phyloP scores from a whole-genome alignment of 1,139 yeast genomes.

The Candida smagusa region DNA sequence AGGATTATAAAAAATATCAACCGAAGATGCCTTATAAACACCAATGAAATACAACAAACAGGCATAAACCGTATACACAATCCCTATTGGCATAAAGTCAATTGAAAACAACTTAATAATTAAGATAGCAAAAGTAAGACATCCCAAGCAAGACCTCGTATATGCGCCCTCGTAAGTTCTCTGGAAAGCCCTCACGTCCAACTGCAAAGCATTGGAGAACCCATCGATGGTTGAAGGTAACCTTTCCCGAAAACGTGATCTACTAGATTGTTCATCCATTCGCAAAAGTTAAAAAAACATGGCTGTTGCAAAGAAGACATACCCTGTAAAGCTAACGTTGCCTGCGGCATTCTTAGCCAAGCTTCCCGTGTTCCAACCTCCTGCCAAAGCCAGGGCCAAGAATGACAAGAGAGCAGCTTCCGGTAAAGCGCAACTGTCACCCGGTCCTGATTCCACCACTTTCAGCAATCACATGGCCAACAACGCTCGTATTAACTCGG shows the following conservation, averaged over 20 bases:
- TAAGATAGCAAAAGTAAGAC: slow-evolving; percentile 43
- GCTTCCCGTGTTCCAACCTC: slow-evolving; percentile 36
- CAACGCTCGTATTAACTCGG: slow-evolving; percentile 36
- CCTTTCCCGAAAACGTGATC: slow-evolving; percentile 10
- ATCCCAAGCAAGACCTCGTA: slow-evolving; percentile 49
- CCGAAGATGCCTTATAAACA: slow-evolving; percentile 39
- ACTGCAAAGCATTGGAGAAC: slow-evolving; percentile 35
- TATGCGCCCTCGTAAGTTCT: slow-evolving; percentile 63
- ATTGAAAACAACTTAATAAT: slow-evolving; percentile 50
- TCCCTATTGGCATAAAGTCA: slow-evolving; percentile 53
- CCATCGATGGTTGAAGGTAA: slow-evolving; percentile 34
- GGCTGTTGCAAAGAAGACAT: slow-evolving; percentile 30
- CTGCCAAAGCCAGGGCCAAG: neutral
- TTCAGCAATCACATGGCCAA: slow-evolving; percentile 9
- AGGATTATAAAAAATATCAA: slow-evolving; percentile 47
- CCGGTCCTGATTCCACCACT: slow-evolving; percentile 19
- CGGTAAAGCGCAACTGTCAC: slow-evolving; percentile 20
- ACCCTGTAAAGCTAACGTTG: slow-evolving; percentile 32
- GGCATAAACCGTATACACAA: slow-evolving; percentile 52
- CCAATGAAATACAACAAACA: slow-evolving; percentile 47
- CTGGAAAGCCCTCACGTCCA: slow-evolving; percentile 59
- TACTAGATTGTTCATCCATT: no score
- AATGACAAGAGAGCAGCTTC: slow-evolving; percentile 17
- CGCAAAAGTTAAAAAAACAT: slow-evolving; percentile 10
- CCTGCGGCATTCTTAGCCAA: slow-evolving; percentile 29